phyloP scores from a whole-genome alignment of 257 asterid species.

The Primulina huaijiensis region DNA sequence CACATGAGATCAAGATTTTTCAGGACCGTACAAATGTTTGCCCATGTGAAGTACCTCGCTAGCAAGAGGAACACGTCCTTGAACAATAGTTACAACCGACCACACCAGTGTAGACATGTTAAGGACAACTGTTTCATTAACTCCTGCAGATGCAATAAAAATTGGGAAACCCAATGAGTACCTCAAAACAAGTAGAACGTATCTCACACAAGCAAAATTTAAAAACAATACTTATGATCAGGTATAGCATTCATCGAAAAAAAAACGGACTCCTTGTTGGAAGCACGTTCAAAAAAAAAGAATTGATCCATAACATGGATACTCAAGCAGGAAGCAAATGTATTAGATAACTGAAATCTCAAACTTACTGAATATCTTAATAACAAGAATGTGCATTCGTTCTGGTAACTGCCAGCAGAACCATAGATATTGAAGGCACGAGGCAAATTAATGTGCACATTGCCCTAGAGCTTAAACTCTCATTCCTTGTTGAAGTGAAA shows the following conservation, averaged over 20 bases:
- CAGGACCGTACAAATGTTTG: conserved; percentile 10
- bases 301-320: not conserved
- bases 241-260: conserved; percentile 9
- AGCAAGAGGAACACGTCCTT: conserved; percentile 93
- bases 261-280: not conserved
- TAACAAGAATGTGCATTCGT: not conserved
- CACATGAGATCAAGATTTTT: conserved; percentile 14
- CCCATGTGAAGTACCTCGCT: conserved; percentile 69
- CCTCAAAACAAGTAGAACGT: not conserved
- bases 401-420: not conserved
- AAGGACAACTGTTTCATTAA: conserved; percentile 81
- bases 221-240: conserved; percentile 1
- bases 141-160: conserved; percentile 57
- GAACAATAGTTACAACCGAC: conserved; percentile 84
- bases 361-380: not conserved
- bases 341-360: not conserved
- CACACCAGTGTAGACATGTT: conserved; percentile 92
- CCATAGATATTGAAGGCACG: not conserved
- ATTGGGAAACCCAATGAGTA: not conserved
- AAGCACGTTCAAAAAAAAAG: conserved; percentile 1
- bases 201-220: not conserved
- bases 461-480: not conserved
- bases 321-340: not conserved
- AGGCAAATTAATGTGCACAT: not conserved
- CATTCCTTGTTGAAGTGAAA: not conserved